Evolutionary conservation across 805 yeast species (phyloP).

Genomic region (Suhomyces faveliae): DNA sequence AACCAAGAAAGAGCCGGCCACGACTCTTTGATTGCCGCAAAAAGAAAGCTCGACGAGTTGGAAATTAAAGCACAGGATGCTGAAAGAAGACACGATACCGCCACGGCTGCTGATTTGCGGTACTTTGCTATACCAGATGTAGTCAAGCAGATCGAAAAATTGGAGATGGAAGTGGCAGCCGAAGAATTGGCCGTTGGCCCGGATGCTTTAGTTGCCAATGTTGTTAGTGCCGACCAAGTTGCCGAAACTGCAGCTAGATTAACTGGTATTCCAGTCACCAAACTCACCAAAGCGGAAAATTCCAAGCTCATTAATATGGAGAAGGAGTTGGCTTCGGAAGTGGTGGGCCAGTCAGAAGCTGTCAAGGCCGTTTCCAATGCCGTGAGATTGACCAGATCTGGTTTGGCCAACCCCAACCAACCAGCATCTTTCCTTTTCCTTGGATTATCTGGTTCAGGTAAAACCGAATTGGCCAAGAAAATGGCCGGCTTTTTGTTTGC

Average conservation of each 20-base stretch:
- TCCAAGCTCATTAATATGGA: constrained; percentile 94
- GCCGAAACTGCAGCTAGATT: constrained; percentile 97
- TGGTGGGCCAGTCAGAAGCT: constrained; percentile 95
- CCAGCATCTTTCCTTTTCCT: constrained; percentile 94
- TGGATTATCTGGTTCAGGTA: constrained; percentile 97
- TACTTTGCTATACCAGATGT: constrained; percentile 97
- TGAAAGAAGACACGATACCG: constrained; percentile 93
- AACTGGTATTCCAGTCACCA: constrained; percentile 95
- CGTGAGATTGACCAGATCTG: constrained; percentile 88
- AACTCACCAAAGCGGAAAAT: constrained; percentile 93
- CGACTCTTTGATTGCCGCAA: constrained; percentile 84
- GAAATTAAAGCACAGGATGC: constrained; percentile 94
- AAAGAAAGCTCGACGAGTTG: constrained; percentile 87
- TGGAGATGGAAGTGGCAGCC: constrained; percentile 76
- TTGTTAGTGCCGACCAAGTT: constrained; percentile 84
- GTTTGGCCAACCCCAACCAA: constrained; percentile 92
- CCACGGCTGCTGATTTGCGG: constrained; percentile 91
- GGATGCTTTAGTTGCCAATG: constrained; percentile 75
- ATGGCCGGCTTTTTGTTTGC: constrained; percentile 94
- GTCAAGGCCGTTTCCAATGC: constrained; percentile 96
- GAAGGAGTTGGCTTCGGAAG: constrained; percentile 71
- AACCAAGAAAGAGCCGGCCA: constrained; percentile 86
- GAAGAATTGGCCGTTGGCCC: constrained; percentile 63
- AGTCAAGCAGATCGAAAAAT: constrained; percentile 65
- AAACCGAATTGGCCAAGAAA: constrained; percentile 96